Conservation (phyloP, 768 basidiomycete genomes). For the Tylopilus balloui region DNA sequence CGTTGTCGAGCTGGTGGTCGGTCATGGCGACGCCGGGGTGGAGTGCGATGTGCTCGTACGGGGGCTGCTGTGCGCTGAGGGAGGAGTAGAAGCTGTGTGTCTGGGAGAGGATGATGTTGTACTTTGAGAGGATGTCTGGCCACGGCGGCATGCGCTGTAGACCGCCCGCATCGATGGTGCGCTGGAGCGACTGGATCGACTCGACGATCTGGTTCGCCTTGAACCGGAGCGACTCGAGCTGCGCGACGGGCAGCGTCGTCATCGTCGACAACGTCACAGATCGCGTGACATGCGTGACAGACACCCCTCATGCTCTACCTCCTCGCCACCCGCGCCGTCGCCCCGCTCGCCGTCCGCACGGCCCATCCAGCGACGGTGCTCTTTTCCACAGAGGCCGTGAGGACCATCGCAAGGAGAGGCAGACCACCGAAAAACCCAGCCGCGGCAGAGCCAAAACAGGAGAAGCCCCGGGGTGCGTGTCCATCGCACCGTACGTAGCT, state of each 20-base stretch:
- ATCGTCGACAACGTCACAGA: conserved; percentile 9
- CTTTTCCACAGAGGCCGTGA: too few relatives aligned
- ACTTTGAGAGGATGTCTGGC: conserved; percentile 85
- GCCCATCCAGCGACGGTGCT: not conserved
- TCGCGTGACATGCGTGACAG: conserved; percentile 22
- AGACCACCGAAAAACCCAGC: conserved; percentile 1
- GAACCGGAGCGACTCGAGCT: conserved; percentile 73
- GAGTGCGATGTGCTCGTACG: conserved; percentile 63
- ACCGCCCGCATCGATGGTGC: conserved; percentile 56
- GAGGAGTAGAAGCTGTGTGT: conserved; percentile 72
- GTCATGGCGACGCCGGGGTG: conserved; percentile 57
- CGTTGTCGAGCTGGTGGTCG: conserved; percentile 67
- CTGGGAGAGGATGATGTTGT: conserved; percentile 79
- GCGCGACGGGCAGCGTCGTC: conserved; percentile 48
- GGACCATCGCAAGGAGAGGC: not conserved
- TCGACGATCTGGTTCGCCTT: conserved; percentile 78
- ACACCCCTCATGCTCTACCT: conserved; percentile 4
- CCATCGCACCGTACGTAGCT: not conserved
- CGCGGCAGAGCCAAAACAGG: not conserved
- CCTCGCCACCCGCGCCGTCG: not conserved
- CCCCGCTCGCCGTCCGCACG: not conserved
- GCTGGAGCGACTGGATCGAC: conserved; percentile 60
- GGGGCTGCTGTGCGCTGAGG: conserved; percentile 39
- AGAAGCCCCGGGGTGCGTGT: conserved; percentile 15
- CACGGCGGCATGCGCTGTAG: conserved; percentile 67